Base-by-base conservation (phyloP, 2,329 filamentous ascomycete species). In the Cordyceps fumosorosea region DNA sequence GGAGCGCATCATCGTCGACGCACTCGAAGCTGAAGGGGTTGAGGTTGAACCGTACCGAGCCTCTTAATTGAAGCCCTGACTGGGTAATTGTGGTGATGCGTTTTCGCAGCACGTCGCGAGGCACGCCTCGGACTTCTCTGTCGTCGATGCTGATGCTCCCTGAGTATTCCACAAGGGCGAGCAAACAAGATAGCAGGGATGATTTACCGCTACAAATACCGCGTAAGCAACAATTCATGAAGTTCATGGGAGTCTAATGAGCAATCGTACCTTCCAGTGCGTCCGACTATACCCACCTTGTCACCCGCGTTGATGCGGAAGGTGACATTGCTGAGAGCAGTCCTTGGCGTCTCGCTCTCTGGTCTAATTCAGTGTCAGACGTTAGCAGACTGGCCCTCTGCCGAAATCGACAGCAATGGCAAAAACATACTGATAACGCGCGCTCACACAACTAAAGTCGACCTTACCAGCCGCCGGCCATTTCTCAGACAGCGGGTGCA, bases 361-460 rank as follows among this genome's bases (percentile, higher is more conserved):
- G 45, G 8, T 6, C 45, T 48, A 48, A 48, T 14, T 24, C 22
- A 1, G 10, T 24, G 4, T 24, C 14, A 48, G 20, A 20, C 22
- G 6, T 29, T 26, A 14, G 3, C 11, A 37, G 11, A 12, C 11
- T 37, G 34, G 11, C 10, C 34, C 34, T 37, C 34, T 12, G 34
- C 34, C 10, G 11, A 12, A 37, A 37, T 12, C 34, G 11, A 37
- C 8, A 37, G 11, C 34, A 37, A 16, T 16, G 11, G 24, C 11
- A 11, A 48, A 10, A 11, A 48, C 14, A 48, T 24, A 60, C 57
- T 22, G 18, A 10, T 60, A 60, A 2, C 24, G 45, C 14, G 57
- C 57, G 26, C 37, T 54, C 3, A 60, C 37, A n/a, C 50, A 34
- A 14, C 45, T 60, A 7, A 60, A 60, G n/a, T 60, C 57, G 3